These are phyloP conservation scores for Plenodomus lindquistii DNA, from an alignment of 2,329 filamentous ascomycete genomes.

Conservation along the genomic window DNA sequence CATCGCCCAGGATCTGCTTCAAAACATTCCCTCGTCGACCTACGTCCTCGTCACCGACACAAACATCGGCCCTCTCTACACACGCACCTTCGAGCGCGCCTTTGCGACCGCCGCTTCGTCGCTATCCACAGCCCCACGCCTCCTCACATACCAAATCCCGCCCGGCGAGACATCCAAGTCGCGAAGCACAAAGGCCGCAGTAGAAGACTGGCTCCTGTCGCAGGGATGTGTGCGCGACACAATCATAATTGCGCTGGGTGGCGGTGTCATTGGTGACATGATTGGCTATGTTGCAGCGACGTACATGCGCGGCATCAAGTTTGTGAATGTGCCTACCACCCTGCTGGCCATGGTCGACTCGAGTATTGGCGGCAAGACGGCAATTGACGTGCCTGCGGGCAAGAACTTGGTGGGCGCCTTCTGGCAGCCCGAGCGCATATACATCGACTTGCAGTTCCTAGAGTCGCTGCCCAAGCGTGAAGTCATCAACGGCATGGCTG, in stretches of 20 bases:
- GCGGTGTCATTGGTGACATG: slow-evolving; percentile 97
- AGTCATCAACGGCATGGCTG: slow-evolving; percentile 98
- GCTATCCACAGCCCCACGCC: slow-evolving; percentile 59
- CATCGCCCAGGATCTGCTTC: slow-evolving; percentile 78
- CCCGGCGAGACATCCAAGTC: slow-evolving; percentile 95
- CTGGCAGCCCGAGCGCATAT: slow-evolving; percentile 93
- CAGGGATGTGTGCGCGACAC: slow-evolving; percentile 94
- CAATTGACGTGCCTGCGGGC: slow-evolving; percentile 92
- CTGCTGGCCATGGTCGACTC: slow-evolving; percentile 97
- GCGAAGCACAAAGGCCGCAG: slow-evolving; percentile 88
- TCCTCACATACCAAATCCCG: slow-evolving; percentile 87
- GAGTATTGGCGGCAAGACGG: slow-evolving; percentile 96
- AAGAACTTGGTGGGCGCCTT: slow-evolving; percentile 97
- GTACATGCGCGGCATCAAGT: slow-evolving; percentile 96
- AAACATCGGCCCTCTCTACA: slow-evolving; percentile 81
- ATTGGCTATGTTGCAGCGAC: slow-evolving; percentile 96
- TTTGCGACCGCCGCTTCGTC: slow-evolving; percentile 60
- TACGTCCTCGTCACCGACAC: slow-evolving; percentile 98
- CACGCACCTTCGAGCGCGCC: slow-evolving; percentile 71
- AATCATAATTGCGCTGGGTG: slow-evolving; percentile 90
- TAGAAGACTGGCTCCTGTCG: slow-evolving; percentile 95
- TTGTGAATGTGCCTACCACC: slow-evolving; percentile 95
- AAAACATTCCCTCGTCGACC: slow-evolving; percentile 78
- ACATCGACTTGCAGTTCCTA: slow-evolving; percentile 90
- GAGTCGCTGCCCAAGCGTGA: slow-evolving; percentile 88